phyloP scores from a whole-genome alignment of 73 alveolate genomes.

The Loxodes magnus region DNA sequence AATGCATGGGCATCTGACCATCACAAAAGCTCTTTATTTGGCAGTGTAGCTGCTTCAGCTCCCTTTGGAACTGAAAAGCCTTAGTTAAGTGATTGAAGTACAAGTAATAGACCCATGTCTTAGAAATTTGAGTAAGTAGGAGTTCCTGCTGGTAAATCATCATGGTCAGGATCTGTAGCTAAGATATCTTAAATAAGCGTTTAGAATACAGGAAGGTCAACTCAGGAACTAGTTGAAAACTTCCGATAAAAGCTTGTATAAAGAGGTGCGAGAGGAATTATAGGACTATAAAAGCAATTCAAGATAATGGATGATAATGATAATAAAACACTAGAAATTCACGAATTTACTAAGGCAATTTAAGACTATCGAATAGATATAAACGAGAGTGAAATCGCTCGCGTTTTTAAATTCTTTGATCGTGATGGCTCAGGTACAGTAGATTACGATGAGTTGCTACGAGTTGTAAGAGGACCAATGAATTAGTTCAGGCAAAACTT shows the following conservation, averaged over 20 bases:
- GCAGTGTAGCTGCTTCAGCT: conserved; percentile 35
- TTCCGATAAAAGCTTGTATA: conserved; percentile 55
- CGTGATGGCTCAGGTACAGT: conserved; percentile 51
- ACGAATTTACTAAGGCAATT: conserved; percentile 50
- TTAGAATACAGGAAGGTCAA: background rate
- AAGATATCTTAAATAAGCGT: background rate
- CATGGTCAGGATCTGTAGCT: background rate
- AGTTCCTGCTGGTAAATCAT: background rate
- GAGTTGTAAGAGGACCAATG: conserved; percentile 42
- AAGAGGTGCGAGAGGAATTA: conserved; percentile 88
- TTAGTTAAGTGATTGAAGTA: conserved; percentile 35
- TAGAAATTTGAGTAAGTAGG: no score
- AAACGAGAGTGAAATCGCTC: conserved; percentile 53
- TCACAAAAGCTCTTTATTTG: conserved; percentile 7
- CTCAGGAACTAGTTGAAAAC: conserved; percentile 12
- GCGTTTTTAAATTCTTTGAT: conserved; percentile 70
- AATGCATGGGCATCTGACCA: background rate
- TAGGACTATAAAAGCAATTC: conserved; percentile 65
- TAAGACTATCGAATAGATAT: conserved; percentile 53
- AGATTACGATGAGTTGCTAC: conserved; percentile 43
- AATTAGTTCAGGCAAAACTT: conserved; percentile 26
- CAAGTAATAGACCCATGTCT: conserved; percentile 24
- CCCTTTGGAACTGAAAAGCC: conserved; percentile 73
- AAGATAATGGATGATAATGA: conserved; percentile 73
- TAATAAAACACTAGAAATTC: conserved; percentile 39